phyloP scores from a whole-genome alignment of 1,284 basidiomycete species.

The Sanghuangporus weigelae region DNA sequence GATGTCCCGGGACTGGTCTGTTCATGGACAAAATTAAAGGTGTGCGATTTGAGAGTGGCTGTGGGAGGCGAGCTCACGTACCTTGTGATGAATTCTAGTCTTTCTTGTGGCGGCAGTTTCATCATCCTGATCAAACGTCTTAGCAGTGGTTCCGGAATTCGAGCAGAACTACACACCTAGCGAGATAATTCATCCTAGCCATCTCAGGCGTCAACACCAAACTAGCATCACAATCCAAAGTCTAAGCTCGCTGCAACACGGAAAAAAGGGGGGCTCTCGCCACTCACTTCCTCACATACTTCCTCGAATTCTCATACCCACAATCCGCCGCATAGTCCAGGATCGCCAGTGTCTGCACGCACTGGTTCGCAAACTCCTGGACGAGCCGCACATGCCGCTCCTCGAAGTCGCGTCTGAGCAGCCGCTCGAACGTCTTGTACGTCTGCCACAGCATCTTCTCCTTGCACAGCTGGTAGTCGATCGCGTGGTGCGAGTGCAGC shows the following conservation, averaged over 20 bases:
- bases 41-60: neutral
- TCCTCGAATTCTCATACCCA: constrained; percentile 5
- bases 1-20: constrained; percentile 11
- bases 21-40: neutral
- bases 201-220: constrained; percentile 14
- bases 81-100: constrained; percentile 14
- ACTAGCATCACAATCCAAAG: neutral
- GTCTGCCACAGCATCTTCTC: constrained; percentile 15
- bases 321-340: constrained; percentile 17
- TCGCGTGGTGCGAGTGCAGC: neutral
- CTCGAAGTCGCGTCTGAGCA: constrained; percentile 11
- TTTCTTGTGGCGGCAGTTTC: constrained; percentile 1
- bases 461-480: constrained; percentile 9
- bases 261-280: neutral
- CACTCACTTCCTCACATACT: constrained; percentile 16
- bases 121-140: constrained; percentile 3
- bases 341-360: constrained; percentile 14
- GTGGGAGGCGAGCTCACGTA: neutral
- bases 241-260: neutral
- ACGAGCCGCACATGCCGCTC: constrained; percentile 4
- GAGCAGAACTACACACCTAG: neutral
- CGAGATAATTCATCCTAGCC: constrained; percentile 6
- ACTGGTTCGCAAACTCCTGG: constrained; percentile 15
- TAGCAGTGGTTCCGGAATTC: neutral
- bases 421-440: constrained; percentile 12